A percentile compares a stretch with the other conserved stretches of the same genome.
These are phyloP conservation scores for Raddia distichophylla DNA, from an alignment of 176 grass and related monocot species.

Conservation along the genomic window DNA sequence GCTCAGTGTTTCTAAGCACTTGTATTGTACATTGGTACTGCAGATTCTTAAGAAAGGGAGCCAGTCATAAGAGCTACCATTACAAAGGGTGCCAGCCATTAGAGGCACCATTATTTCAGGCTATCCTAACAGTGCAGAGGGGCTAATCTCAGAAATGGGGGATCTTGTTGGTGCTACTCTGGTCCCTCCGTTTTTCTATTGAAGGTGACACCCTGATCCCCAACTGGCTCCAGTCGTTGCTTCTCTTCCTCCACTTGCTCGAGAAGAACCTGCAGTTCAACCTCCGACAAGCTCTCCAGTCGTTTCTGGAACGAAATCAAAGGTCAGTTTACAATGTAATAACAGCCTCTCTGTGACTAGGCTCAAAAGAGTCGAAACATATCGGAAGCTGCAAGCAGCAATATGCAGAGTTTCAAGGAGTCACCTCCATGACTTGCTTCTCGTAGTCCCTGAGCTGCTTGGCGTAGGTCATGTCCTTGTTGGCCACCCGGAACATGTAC, in stretches of 20 bases:
- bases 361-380: neutral
- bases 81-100: neutral
- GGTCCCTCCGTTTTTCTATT: slow-evolving; percentile 43
- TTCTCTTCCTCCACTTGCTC: slow-evolving; percentile 98
- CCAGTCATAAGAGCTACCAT: too few relatives aligned
- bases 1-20: neutral
- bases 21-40: neutral
- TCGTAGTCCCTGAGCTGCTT: slow-evolving; percentile 94
- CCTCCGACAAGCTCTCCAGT: slow-evolving; percentile 84
- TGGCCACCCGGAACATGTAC: slow-evolving; percentile 96
- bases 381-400: too few relatives aligned
- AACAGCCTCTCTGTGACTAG: neutral
- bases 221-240: slow-evolving; percentile 36
- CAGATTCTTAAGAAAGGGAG: neutral
- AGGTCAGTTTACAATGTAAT: neutral
- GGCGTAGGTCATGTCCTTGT: slow-evolving; percentile 99
- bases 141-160: slow-evolving; percentile 4
- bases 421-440: slow-evolving; percentile 98
- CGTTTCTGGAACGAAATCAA: slow-evolving; percentile 67
- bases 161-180: slow-evolving; percentile 21
- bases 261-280: slow-evolving; percentile 76
- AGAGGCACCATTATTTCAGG: slow-evolving; percentile 1
- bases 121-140: slow-evolving; percentile 35
- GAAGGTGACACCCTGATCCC: slow-evolving; percentile 41
- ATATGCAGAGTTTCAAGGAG: neutral